Base-by-base conservation (phyloP, 441 rosid genomes). In the Populus hybrid region DNA sequence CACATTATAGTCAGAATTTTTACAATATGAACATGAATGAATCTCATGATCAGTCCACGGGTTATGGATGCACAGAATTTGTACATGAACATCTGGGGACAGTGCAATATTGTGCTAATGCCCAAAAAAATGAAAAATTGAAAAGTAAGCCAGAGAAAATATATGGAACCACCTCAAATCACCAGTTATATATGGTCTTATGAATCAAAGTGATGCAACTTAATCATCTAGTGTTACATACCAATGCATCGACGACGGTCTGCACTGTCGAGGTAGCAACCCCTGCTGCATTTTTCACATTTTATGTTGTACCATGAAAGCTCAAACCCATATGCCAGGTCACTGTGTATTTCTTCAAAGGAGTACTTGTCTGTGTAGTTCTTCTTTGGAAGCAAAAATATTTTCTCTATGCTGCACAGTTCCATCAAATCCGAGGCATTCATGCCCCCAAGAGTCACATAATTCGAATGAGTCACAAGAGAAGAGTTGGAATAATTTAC, bases 241-340 rank as follows among this genome's bases (percentile, higher is more conserved):
- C 76, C 38, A 16, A 33, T 9, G 68, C 70, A 74, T 24, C 18
- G 61, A 38, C 38, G 36, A 8, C 12, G 2, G 12, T 74, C 18
- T 4, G 20, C 12, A 1, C 64, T 38, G 9, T 64, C 35, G 5
- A 26, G 16, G 29, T 50, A 75, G 78, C 78, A 75, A 4, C 66
- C 72, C n/a, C 71, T 2, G 2, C 0, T 40, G 75, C 80, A 77
- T 4, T 20, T 0, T 1, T 21, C 33, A 9, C 75, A 77, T 65
- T 71, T 36, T 40, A 77, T 11, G n/a, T 28, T 24, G 29, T 77
- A 74, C 80, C 80, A 77, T 10, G 74, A 76, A 36, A 76, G 61
- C 74, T 76, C 79, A 61, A 76, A 76, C 68, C 79, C 80, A 64
- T 38, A 70, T 9, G 35, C 70, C 35, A 77, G 3, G 28, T 71